Conservation (phyloP, 768 basidiomycete species). For the Asterophora parasitica region DNA sequence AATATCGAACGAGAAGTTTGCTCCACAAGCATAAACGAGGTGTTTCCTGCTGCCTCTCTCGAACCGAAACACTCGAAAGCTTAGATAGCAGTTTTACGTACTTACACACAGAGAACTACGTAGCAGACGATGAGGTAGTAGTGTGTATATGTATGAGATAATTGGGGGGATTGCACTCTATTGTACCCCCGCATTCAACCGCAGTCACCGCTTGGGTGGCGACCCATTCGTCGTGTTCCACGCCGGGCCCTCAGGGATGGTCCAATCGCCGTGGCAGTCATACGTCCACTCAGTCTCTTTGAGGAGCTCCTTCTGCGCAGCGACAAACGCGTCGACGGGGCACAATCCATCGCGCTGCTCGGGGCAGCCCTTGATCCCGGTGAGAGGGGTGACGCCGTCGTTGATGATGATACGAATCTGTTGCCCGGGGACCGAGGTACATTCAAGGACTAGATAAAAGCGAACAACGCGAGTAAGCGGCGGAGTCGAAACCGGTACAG, state of each 20-base stretch:
- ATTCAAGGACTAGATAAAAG: constrained; percentile 55
- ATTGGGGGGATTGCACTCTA: too few species aligned
- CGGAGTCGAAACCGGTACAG: constrained; percentile 7
- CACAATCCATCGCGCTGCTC: constrained; percentile 75
- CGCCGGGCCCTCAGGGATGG: constrained; percentile 52
- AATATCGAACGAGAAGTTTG: too few species aligned
- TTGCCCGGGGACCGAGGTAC: constrained; percentile 40
- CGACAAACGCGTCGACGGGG: constrained; percentile 65
- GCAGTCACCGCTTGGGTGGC: constrained; percentile 32
- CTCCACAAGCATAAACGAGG: too few species aligned
- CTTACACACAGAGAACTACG: too few species aligned
- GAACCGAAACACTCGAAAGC: too few species aligned
- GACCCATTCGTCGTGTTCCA: constrained; percentile 79
- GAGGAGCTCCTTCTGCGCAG: constrained; percentile 62
- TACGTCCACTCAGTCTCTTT: constrained; percentile 64
- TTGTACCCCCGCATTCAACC: too few species aligned
- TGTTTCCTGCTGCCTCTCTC: too few species aligned
- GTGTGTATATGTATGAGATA: too few species aligned
- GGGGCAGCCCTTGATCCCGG: constrained; percentile 70
- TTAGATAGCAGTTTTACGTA: too few species aligned
- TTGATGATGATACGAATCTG: constrained; percentile 86
- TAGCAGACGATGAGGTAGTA: too few species aligned
- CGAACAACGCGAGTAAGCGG: constrained; percentile 1
- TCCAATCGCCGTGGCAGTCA: constrained; percentile 77
- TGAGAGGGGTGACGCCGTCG: constrained; percentile 81